Base-by-base conservation (phyloP, 2,329 filamentous ascomycete species). In the Aspergillus thermomutatus region DNA sequence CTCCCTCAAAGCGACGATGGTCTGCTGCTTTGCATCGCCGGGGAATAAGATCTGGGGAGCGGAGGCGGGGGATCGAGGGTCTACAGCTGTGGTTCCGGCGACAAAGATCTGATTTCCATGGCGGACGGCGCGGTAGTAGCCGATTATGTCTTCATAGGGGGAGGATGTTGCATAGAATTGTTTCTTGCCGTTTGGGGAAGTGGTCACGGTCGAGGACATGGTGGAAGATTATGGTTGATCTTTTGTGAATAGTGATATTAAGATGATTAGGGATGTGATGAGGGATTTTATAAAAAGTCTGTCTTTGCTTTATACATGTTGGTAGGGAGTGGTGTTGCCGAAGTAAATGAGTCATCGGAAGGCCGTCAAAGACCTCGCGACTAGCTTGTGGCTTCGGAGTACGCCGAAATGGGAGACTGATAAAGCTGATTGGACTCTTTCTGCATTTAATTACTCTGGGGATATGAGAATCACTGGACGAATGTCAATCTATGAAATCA, bases 61-160 rank as follows among this genome's bases (percentile, higher is more conserved):
- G 17, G 61, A 53, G 8, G 61, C 54, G 3, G 69, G 59, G 25
- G 69, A 72, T 17, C 59, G 40, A 1, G 69, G 70, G 50, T 74
- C 69, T 41, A 73, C 68, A 17, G 73, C 68, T 8, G 73, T 76
- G n/a, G 73, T 72, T 14, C 74, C 74, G 9, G 73, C 71, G 25
- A 76, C 70, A 60, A 69, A 74, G 49, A 76, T 72, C 4, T 69
- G 67, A 3, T 65, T 61, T 4, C 70, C 70, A 31, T 66, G 66
- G 7, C 72, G 72, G 21, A 76, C 66, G 19, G 73, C 74, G 37
- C 74, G 73, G 55, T 75, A 73, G 53, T 76, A 74, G 31, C 72
- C 72, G 53, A 75, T 69, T 43, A 60, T 60, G 31, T 67, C 61
- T 54, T 76, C 73, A 58, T 68, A 75, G 5, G 72, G 73, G 4